Evolutionary conservation across 73 alveolate genomes (phyloP), one percentile per base, ranked within the genome.

Genomic region (Paramecium sexaurelia): DNA sequence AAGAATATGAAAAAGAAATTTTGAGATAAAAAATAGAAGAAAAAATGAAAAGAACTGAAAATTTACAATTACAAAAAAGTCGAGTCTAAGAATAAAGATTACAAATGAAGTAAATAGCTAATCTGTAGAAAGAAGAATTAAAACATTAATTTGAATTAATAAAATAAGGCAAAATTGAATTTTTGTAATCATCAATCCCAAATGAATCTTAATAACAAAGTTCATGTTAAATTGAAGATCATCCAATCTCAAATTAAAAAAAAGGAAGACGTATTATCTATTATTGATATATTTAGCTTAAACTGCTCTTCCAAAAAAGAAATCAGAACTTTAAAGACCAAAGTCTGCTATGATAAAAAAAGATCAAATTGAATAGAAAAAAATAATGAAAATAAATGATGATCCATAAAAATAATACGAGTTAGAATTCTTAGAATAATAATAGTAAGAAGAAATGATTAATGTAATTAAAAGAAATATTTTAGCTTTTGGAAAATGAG

Each of bases 181-280:
- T 29, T 8, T 10, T 61, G 9, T 29, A 29, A 29, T 61, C 20
- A 7, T 61, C 43, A 22, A 61, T 10, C 7, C 3, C 20, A 6
- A 61, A 61, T 61, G 83, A 32, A 9, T 61, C 45, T 5, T 27
- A 26, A 61, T 29, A 29, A 32, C 5, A 61, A 32, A 45, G 11
- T 6, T 61, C 24, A 2, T 7, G 5, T 61, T 32, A 61, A 10
- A 61, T 61, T 61, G 83, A 61, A 61, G 43, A 26, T 61, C 43
- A 26, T 61, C 47, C 83, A 13, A 61, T 29, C 0, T 61, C 83
- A 61, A 61, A 24, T 10, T 61, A 26, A 26, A 61, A 61, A 61
- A 61, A 61, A 61, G 83, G 83, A 61, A 61, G 83, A 61, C 83
- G 83, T 61, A 61, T 45, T 45, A 51, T n/a, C 13, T 22, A 61